Conservation (phyloP, 108 stramenopile genomes). For the Discostella stelligeroides region DNA sequence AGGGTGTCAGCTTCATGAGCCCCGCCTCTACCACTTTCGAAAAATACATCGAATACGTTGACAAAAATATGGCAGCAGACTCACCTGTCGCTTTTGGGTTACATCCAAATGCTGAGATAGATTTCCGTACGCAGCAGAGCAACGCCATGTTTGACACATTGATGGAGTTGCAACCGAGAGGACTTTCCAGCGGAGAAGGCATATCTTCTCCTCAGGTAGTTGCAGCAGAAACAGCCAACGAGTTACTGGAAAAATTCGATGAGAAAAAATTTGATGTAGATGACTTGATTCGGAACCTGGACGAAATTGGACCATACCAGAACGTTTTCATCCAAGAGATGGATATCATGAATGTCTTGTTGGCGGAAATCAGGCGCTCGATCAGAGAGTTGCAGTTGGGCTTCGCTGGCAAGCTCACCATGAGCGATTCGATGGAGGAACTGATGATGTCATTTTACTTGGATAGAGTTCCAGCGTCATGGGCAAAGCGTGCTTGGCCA, state of each 20-base stretch:
- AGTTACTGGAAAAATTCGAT: conserved; percentile 80
- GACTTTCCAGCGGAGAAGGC: conserved; percentile 46
- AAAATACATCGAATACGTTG: conserved; percentile 91
- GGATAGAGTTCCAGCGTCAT: conserved; percentile 75
- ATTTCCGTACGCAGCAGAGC: conserved; percentile 87
- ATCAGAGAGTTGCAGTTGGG: conserved; percentile 85
- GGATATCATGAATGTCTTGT: conserved; percentile 86
- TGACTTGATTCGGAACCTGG: conserved; percentile 66
- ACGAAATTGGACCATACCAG: conserved; percentile 90
- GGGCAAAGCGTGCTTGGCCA: conserved; percentile 88
- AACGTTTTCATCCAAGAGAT: conserved; percentile 93
- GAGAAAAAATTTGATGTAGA: conserved; percentile 88
- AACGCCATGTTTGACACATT: conserved; percentile 68
- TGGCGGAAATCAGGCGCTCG: conserved; percentile 83
- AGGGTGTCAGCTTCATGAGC: conserved; percentile 81
- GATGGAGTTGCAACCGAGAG: conserved; percentile 62
- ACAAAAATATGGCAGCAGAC: conserved; percentile 72
- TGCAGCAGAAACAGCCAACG: conserved; percentile 59
- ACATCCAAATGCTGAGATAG: conserved; percentile 95
- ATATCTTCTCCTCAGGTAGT: conserved; percentile 56
- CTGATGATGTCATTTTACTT: conserved; percentile 75
- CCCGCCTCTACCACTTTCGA: conserved; percentile 88
- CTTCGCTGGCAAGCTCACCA: conserved; percentile 91
- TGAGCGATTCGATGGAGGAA: conserved; percentile 89
- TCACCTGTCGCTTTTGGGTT: conserved; percentile 93